Base-by-base conservation (phyloP, 2,329 filamentous ascomycete genomes). In the Microsporum canis region DNA sequence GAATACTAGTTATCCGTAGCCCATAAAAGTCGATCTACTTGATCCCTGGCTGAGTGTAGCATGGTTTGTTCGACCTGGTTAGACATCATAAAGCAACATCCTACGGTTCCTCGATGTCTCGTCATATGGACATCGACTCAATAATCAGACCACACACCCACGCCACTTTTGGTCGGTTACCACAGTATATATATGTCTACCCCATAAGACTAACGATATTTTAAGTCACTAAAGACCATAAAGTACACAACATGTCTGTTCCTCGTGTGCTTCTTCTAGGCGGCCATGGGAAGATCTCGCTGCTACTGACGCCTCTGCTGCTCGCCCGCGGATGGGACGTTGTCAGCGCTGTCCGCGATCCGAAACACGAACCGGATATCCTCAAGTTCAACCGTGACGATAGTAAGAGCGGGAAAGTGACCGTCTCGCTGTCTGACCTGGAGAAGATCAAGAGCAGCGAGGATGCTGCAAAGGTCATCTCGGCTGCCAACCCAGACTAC, bases 261-360 rank as follows among this genome's bases (percentile, higher is more conserved):
- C 34, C 55, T 39, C 78, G 83, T 70, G 83, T 91, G 62, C 84
- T 91, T 63, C 75, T 94, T 66, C 82, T 94, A 64, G 89, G 89
- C 69, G 89, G 89, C 68, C 88, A 91, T 76, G 89, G 89, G 76
- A 89, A 91, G 71, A 75, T 94, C 63, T 83, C 88, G 66, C 83
- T 88, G 62, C 76, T 86, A 49, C 80, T 94, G 43, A 94, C 89
- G 6, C 88, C 87, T 1, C 80, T 91, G 62, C 84, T 95, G 5
- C 83, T 94, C 47, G 79, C 84, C 58, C 84, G 85, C 65, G 83
- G 83, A 38, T 92, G 88, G 87, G 83, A 83, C 65, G 87, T 95
- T 60, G 91, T 87, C 63, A 89, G 86, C 71, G 78, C 94, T 63
- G 86, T 95, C 71, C 87, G 89, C 68, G 82, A 84, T 65, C 77